Evolutionary conservation across 1,284 basidiomycete genomes (phyloP).

Genomic region (Tilletia caries): DNA sequence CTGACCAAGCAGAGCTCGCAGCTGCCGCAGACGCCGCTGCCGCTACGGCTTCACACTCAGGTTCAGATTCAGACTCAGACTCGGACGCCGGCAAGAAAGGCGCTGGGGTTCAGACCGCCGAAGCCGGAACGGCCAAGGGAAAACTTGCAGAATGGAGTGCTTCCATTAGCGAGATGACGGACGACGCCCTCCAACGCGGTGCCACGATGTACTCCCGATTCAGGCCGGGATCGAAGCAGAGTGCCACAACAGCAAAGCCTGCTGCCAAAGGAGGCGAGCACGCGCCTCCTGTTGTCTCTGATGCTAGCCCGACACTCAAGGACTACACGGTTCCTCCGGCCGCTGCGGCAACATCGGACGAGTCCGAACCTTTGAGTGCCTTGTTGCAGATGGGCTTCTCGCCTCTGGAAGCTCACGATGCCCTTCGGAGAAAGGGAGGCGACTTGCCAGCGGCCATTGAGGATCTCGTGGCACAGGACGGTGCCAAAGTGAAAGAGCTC

Average conservation of each 20-base stretch:
- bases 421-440: conserved; percentile 3
- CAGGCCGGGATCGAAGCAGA: neutral
- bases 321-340: neutral
- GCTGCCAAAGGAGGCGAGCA: neutral
- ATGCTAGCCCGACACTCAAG: neutral
- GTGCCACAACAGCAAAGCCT: neutral
- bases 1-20: neutral
- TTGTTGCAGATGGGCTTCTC: conserved; percentile 18
- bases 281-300: neutral
- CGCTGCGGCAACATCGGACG: neutral
- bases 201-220: conserved; percentile 5
- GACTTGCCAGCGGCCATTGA: conserved; percentile 10
- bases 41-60: neutral
- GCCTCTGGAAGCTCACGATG: conserved; percentile 3
- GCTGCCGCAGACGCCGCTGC: neutral
- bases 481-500: neutral
- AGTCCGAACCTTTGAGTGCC: neutral
- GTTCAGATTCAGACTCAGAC: neutral
- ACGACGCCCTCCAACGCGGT: neutral
- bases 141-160: neutral
- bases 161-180: neutral
- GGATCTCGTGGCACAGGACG: neutral
- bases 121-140: neutral
- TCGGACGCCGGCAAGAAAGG: neutral
- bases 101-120: neutral